phyloP scores from a whole-genome alignment of 257 asterid species.

The Nicotiana tabacum region DNA sequence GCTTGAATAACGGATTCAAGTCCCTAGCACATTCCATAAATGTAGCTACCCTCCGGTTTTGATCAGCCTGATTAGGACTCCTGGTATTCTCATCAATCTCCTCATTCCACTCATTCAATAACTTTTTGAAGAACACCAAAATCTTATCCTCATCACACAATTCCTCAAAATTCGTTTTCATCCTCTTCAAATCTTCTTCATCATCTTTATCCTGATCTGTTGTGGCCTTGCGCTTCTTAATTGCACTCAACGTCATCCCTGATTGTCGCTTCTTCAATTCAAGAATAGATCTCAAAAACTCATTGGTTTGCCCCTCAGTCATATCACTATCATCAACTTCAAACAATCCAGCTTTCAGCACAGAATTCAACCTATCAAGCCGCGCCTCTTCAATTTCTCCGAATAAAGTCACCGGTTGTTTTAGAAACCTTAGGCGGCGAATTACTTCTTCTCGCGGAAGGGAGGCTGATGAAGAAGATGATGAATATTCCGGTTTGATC shows the following conservation, averaged over 20 bases:
- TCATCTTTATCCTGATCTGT: slow-evolving; percentile 69
- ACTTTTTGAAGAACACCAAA: slow-evolving; percentile 80
- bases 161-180: slow-evolving; percentile 62
- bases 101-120: slow-evolving; percentile 84
- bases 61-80: slow-evolving; percentile 39
- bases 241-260: slow-evolving; percentile 28
- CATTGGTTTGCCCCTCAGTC: slow-evolving; percentile 95
- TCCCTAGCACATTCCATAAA: slow-evolving; percentile 89
- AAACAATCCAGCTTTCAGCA: slow-evolving; percentile 72
- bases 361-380: slow-evolving; percentile 60
- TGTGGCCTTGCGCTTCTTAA: slow-evolving; percentile 46
- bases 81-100: slow-evolving; percentile 54
- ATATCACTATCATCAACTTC: slow-evolving; percentile 81
- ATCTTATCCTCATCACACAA: slow-evolving; percentile 88
- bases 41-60: slow-evolving; percentile 79
- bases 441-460: slow-evolving; percentile 69
- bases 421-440: slow-evolving; percentile 67
- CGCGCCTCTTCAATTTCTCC: slow-evolving; percentile 88
- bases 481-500: slow-evolving; percentile 30
- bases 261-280: slow-evolving; percentile 84
- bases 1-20: slow-evolving; percentile 71
- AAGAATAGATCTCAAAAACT: slow-evolving; percentile 69
- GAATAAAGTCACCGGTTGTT: slow-evolving; percentile 78
- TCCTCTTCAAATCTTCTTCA: slow-evolving; percentile 71
- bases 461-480: slow-evolving; percentile 23